phyloP scores from a whole-genome alignment of 2,329 filamentous ascomycete genomes.

The Cladosporium austrohemisphaericum region DNA sequence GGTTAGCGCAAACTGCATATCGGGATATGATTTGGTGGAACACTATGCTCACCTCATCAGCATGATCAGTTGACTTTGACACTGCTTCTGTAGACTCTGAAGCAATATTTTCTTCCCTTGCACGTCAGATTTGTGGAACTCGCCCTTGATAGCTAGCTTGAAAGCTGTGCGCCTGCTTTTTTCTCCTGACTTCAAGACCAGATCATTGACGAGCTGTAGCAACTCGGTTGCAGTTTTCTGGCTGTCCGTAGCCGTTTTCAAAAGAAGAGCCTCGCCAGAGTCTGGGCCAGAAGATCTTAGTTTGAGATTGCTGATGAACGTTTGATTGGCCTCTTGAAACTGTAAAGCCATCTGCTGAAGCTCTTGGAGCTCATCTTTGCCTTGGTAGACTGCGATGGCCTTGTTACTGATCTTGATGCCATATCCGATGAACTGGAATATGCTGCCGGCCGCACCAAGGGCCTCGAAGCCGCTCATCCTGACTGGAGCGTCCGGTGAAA shows the following conservation, averaged over 20 bases:
- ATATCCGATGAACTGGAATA: background rate
- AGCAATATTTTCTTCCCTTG: background rate
- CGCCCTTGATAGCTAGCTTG: background rate
- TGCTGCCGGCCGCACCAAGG: background rate
- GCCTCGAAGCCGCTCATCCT: background rate
- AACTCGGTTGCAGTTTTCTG: background rate
- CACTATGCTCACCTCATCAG: background rate
- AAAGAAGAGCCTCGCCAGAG: background rate
- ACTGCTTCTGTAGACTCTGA: background rate
- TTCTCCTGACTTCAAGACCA: background rate
- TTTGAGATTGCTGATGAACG: background rate
- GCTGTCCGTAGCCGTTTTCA: background rate
- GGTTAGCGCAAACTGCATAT: background rate
- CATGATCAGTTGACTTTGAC: background rate
- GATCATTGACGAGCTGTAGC: background rate
- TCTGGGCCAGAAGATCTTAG: background rate
- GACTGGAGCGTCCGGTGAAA: no score
- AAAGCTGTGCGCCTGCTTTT: background rate
- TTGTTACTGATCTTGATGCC: constrained; percentile 2
- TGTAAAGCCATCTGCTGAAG: background rate
- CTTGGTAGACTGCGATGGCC: background rate
- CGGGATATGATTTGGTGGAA: background rate
- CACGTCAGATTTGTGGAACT: background rate
- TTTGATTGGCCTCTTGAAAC: background rate
- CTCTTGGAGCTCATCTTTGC: background rate